phyloP scores from a whole-genome alignment of 768 basidiomycete genomes.

The Leccinum longicurvipes region DNA sequence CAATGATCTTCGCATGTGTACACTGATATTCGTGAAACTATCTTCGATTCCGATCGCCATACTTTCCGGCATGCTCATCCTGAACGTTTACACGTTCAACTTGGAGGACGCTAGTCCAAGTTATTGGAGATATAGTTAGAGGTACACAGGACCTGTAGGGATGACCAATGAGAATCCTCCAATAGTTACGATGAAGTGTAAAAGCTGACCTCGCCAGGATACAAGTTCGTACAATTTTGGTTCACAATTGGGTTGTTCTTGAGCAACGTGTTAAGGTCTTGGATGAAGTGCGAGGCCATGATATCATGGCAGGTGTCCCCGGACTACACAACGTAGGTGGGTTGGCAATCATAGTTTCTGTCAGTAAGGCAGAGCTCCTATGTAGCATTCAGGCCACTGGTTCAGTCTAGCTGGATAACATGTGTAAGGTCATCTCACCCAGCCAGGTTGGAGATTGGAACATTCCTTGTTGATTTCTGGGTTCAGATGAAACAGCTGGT shows the following conservation, averaged over 20 bases:
- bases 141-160: slow-evolving; percentile 26
- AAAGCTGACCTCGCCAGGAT: slow-evolving; percentile 50
- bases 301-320: slow-evolving; percentile 55
- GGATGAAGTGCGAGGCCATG: slow-evolving; percentile 38
- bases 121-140: slow-evolving; percentile 16
- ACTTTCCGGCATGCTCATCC: neutral
- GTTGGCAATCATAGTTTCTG: slow-evolving; percentile 50
- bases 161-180: neutral
- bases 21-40: neutral
- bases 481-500: slow-evolving; percentile 58
- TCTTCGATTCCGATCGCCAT: neutral
- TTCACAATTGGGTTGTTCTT: slow-evolving; percentile 67
- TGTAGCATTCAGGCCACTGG: neutral
- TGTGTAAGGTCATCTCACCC: slow-evolving; percentile 33
- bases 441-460: slow-evolving; percentile 50
- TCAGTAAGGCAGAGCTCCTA: slow-evolving; percentile 55
- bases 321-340: slow-evolving; percentile 40
- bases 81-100: neutral
- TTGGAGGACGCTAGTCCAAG: slow-evolving; percentile 9
- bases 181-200: neutral
- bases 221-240: slow-evolving; percentile 50
- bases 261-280: slow-evolving; percentile 41
- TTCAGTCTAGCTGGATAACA: neutral
- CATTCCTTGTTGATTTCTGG: slow-evolving; percentile 57
- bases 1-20: neutral